These are phyloP conservation scores for Gymnopus androsaceus DNA, from an alignment of 1,284 basidiomycete genomes.

Conservation along the genomic window DNA sequence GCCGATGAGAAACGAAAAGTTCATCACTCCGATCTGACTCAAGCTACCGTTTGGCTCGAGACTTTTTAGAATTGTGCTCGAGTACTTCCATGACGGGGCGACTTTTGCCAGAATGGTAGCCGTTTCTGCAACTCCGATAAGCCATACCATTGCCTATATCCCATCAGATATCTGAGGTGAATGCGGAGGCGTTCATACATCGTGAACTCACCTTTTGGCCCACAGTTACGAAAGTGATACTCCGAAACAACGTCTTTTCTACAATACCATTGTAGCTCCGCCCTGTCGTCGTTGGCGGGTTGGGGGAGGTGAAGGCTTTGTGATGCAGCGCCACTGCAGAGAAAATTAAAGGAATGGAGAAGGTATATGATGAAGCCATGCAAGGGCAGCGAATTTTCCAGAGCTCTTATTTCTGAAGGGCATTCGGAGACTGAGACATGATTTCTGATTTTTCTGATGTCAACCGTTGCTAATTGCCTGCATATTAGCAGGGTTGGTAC, in stretches of 20 bases:
- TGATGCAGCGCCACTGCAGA: conserved; percentile 5
- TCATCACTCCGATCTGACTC: not conserved
- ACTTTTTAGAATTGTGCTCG: not conserved
- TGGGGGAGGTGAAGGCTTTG: conserved; percentile 9
- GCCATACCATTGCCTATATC: conserved; percentile 1
- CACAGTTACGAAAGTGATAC: not conserved
- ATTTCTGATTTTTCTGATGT: no score
- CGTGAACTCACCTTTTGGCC: conserved; percentile 10
- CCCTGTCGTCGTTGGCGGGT: not conserved
- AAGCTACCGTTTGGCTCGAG: not conserved
- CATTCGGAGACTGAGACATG: no score
- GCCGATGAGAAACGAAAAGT: not conserved
- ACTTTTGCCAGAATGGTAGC: not conserved
- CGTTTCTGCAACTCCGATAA: conserved; percentile 6
- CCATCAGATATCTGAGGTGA: not conserved
- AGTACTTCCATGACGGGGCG: conserved; percentile 1
- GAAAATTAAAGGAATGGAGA: conserved; percentile 9
- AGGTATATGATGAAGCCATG: conserved; percentile 1
- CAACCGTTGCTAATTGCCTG: no score
- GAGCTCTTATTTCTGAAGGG: no score
- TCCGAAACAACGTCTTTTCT: not conserved
- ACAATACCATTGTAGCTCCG: conserved; percentile 2
- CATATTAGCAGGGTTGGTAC: no score
- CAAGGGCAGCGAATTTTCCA: not conserved
- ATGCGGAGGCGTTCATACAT: no score